Evolutionary conservation across 2,329 filamentous ascomycete species (phyloP).

Genomic region (Fusarium abutilonis): DNA sequence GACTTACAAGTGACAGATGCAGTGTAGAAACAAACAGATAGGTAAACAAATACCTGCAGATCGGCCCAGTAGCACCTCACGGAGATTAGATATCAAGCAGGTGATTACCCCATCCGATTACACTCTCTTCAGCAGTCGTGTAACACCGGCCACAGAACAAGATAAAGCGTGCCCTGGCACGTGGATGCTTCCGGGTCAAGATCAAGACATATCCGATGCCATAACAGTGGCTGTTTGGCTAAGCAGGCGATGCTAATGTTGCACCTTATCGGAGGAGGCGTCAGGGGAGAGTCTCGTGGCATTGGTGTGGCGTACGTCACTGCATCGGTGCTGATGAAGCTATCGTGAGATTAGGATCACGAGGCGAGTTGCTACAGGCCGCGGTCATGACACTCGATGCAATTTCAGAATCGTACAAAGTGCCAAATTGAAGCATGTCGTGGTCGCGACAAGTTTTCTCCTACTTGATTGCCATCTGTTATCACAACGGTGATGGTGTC

Average conservation of each 20-base stretch:
- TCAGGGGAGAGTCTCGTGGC: background rate
- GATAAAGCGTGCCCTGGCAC: constrained; percentile 19
- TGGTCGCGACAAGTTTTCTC: background rate
- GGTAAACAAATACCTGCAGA: background rate
- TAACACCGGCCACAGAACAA: constrained; percentile 21
- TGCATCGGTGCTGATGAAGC: constrained; percentile 15
- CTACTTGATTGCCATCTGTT: background rate
- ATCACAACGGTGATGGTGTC: background rate
- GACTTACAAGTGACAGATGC: constrained; percentile 26
- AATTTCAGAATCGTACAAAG: background rate
- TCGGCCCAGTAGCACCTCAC: constrained; percentile 1
- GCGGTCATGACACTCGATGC: background rate
- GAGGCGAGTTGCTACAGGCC: background rate
- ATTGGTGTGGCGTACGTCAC: constrained; percentile 7
- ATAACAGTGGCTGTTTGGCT: constrained; percentile 2
- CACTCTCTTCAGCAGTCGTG: constrained; percentile 13
- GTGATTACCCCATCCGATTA: constrained; percentile 7
- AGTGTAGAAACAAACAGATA: constrained; percentile 5
- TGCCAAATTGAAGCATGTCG: background rate
- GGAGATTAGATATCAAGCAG: constrained; percentile 23
- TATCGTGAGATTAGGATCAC: constrained; percentile 15
- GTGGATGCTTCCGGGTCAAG: constrained; percentile 6
- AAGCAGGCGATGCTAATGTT: constrained; percentile 7
- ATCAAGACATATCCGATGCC: background rate
- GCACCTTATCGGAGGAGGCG: constrained; percentile 1